A percentile compares a stretch with the other conserved stretches of the same genome.
phyloP scores from a whole-genome alignment of 805 yeast species.

The Myxozyma sirexii region DNA sequence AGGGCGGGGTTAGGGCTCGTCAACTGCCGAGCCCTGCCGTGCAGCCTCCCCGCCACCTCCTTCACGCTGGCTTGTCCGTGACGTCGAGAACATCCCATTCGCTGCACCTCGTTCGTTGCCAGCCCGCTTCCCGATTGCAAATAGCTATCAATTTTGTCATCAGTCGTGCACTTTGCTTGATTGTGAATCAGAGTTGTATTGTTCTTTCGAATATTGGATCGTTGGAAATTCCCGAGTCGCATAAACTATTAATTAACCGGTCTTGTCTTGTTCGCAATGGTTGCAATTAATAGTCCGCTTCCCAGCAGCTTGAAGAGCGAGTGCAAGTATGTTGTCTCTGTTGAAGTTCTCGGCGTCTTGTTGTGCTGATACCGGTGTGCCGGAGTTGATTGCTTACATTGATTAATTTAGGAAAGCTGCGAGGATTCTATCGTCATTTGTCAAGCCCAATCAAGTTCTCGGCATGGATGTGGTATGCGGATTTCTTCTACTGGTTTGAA shows the following conservation, averaged over 20 bases:
- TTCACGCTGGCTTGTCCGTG: neutral
- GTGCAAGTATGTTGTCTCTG: constrained; percentile 59
- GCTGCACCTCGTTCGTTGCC: no score
- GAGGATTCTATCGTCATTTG: constrained; percentile 80
- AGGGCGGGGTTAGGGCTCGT: neutral
- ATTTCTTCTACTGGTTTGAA: neutral
- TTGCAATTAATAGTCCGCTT: constrained; percentile 78
- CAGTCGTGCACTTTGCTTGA: no score
- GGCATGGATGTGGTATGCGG: constrained; percentile 70
- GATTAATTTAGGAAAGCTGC: constrained; percentile 74
- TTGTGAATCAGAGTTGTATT: no score
- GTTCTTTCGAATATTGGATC: neutral
- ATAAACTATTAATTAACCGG: neutral
- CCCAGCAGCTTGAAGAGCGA: constrained; percentile 89
- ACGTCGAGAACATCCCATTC: no score
- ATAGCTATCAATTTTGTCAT: no score
- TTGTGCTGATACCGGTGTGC: no score
- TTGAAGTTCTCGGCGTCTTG: no score
- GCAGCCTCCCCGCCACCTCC: constrained; percentile 13
- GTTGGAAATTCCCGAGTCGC: no score
- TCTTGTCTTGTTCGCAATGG: constrained; percentile 13
- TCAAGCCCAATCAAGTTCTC: constrained; percentile 90
- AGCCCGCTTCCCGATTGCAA: no score
- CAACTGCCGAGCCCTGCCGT: neutral
- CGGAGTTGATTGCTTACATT: neutral